A percentile compares a stretch with the other conserved stretches of the same genome.
Evolutionary conservation across 768 basidiomycete genomes (phyloP).

Genomic region (Termitomyces sp.): DNA sequence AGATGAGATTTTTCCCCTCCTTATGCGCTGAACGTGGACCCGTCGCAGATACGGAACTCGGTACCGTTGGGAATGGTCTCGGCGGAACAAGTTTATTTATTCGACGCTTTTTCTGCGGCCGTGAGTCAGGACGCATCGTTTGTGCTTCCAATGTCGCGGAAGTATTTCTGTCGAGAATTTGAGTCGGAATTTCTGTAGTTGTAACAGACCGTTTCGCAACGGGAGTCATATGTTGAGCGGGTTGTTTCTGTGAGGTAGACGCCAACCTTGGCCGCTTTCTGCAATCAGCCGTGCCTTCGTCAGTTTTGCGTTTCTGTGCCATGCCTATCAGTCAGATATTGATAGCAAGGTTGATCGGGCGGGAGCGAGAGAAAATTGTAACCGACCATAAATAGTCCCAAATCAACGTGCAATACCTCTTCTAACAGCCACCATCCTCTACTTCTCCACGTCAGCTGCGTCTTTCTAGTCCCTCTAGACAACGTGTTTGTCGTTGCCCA

Average conservation of each 20-base stretch:
- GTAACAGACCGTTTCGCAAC: neutral
- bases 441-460: conserved; percentile 20
- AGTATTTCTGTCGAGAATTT: neutral
- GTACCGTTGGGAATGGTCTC: conserved; percentile 74
- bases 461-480: conserved; percentile 26
- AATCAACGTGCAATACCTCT: conserved; percentile 20
- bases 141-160: neutral
- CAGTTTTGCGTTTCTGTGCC: conserved; percentile 38
- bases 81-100: conserved; percentile 70
- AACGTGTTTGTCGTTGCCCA: conserved; percentile 38
- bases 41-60: conserved; percentile 71
- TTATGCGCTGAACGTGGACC: conserved; percentile 77
- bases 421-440: conserved; percentile 20
- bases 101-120: conserved; percentile 21
- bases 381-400: conserved; percentile 20
- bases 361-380: conserved; percentile 17
- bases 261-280: conserved; percentile 34
- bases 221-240: conserved; percentile 14
- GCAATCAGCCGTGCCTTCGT: conserved; percentile 20
- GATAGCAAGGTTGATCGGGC: conserved; percentile 12
- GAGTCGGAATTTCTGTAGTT: neutral
- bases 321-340: conserved; percentile 6
- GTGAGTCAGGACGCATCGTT: conserved; percentile 6
- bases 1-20: conserved; percentile 81
- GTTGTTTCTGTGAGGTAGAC: conserved; percentile 10